A percentile compares a stretch with the other conserved stretches of the same genome.
These are phyloP conservation scores for Cucumis hystrix DNA, from an alignment of 306 rosid species.

Conservation along the genomic window DNA sequence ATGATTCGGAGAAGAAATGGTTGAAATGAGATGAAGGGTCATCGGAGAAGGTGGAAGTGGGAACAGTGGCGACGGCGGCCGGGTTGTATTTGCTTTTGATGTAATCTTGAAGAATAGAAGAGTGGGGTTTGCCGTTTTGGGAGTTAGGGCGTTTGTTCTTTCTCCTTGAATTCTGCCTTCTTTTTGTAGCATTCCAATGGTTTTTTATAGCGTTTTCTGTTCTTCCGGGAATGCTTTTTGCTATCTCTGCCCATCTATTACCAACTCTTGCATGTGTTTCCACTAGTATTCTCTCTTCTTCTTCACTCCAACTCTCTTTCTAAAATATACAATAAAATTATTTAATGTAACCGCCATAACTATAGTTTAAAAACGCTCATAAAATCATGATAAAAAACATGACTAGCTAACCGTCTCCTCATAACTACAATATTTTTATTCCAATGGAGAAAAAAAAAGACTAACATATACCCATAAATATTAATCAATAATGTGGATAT, in stretches of 20 bases:
- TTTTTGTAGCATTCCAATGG: conserved; percentile 91
- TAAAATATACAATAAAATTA: conserved; percentile 4
- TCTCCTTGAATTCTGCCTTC: conserved; percentile 71
- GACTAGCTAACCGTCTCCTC: background rate
- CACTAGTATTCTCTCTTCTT: conserved; percentile 59
- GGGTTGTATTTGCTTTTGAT: conserved; percentile 20
- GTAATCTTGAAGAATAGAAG: conserved; percentile 66
- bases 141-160: conserved; percentile 35
- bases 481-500: too few relatives aligned
- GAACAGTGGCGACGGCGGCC: background rate
- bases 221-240: conserved; percentile 59
- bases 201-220: conserved; percentile 83
- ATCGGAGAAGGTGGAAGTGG: conserved; percentile 3
- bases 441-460: background rate
- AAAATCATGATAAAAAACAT: background rate
- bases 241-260: conserved; percentile 84
- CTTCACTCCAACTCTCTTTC: conserved; percentile 79
- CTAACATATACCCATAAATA: background rate
- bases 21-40: conserved; percentile 12
- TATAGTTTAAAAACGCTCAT: background rate
- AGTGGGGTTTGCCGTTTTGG: conserved; percentile 33
- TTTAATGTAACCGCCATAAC: background rate
- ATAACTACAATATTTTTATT: background rate
- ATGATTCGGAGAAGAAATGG: conserved; percentile 12
- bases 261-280: conserved; percentile 54